Evolutionary conservation across 306 rosid genomes (phyloP).

Genomic region (Begonia masoniana): DNA sequence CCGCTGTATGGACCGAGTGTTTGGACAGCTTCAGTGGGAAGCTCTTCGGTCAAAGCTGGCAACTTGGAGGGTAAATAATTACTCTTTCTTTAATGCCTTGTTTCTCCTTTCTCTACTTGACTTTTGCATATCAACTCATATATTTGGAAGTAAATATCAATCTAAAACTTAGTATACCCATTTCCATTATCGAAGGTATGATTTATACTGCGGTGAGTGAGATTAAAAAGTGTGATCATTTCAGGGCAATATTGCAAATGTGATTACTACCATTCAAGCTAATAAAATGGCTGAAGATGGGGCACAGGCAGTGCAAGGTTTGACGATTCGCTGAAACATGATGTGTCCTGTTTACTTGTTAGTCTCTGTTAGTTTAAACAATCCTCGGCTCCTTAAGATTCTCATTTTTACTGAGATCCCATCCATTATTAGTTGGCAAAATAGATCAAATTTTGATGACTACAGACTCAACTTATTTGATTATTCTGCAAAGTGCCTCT

Average conservation of each 20-base stretch:
- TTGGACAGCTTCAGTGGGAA: slow-evolving; percentile 76
- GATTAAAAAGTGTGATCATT: slow-evolving; percentile 1
- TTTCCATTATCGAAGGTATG: no score
- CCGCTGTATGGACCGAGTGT: slow-evolving; percentile 56
- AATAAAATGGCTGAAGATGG: slow-evolving; percentile 62
- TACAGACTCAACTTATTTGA: no score
- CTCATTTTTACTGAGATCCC: neutral
- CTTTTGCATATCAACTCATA: no score
- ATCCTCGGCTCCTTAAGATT: neutral
- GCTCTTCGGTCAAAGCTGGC: slow-evolving; percentile 56
- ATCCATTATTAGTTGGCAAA: neutral
- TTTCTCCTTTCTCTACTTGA: neutral
- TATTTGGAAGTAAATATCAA: no score
- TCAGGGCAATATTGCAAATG: slow-evolving; percentile 65
- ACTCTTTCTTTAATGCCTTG: neutral
- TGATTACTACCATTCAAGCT: slow-evolving; percentile 70
- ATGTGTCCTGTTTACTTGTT: neutral
- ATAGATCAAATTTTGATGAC: neutral
- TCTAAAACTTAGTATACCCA: no score
- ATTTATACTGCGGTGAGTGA: neutral
- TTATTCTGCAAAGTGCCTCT: no score
- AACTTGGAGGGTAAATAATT: slow-evolving; percentile 69
- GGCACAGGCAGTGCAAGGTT: slow-evolving; percentile 55
- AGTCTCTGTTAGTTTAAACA: slow-evolving; percentile 1
- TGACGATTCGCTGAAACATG: slow-evolving; percentile 44